These are phyloP conservation scores for Biscogniauxia sp. DNA, from an alignment of 2,329 filamentous ascomycete species.

Conservation along the genomic window DNA sequence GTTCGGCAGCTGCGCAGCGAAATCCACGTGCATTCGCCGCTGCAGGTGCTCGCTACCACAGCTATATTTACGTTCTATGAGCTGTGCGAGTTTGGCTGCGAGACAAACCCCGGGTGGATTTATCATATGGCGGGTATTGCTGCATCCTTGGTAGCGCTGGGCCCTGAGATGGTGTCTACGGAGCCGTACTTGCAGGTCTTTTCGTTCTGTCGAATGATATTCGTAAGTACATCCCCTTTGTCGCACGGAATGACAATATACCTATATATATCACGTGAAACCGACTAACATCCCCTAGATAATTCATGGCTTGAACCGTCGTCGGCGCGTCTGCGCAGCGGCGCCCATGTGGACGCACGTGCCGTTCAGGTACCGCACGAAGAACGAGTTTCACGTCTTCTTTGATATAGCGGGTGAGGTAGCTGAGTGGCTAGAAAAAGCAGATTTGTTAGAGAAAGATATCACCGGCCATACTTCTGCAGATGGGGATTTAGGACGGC, in stretches of 20 bases:
- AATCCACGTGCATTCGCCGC: slow-evolving; percentile 9
- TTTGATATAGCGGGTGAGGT: slow-evolving; percentile 16
- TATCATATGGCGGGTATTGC: slow-evolving; percentile 19
- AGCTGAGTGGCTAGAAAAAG: slow-evolving; percentile 14
- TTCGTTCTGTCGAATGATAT: slow-evolving; percentile 18
- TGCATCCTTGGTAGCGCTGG: slow-evolving; percentile 14
- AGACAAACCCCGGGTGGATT: slow-evolving; percentile 17
- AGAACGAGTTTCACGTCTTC: slow-evolving; percentile 17
- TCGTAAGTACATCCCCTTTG: slow-evolving; percentile 11
- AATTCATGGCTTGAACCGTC: slow-evolving; percentile 14
- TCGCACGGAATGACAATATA: not conserved
- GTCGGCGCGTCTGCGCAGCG: slow-evolving; percentile 14
- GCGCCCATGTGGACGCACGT: slow-evolving; percentile 14
- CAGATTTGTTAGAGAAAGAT: slow-evolving; percentile 7
- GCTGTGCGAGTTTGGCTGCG: slow-evolving; percentile 22
- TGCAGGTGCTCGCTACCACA: slow-evolving; percentile 18
- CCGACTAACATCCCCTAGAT: slow-evolving; percentile 8
- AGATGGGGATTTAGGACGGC: not conserved
- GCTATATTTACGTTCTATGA: slow-evolving; percentile 19
- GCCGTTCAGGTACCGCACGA: slow-evolving; percentile 12
- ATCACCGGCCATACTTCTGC: not conserved
- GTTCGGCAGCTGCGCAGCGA: slow-evolving; percentile 17
- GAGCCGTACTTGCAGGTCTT: slow-evolving; percentile 18
- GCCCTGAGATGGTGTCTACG: slow-evolving; percentile 15
- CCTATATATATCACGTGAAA: not conserved